phyloP scores from a whole-genome alignment of 345 rosid genomes.

The Populus nigra region DNA sequence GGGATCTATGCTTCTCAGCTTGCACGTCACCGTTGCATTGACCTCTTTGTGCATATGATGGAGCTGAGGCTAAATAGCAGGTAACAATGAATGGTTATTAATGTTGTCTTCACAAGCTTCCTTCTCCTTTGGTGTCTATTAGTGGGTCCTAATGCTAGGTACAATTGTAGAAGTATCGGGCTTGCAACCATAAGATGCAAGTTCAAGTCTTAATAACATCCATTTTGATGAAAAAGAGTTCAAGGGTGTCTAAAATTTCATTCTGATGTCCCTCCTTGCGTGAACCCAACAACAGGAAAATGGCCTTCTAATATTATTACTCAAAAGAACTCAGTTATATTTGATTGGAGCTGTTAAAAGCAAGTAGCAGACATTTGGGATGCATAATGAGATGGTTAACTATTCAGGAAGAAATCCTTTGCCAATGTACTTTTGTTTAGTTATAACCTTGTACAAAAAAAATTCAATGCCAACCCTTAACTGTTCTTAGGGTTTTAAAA shows the following conservation, averaged over 20 bases:
- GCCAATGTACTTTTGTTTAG: neutral
- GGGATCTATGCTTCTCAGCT: constrained; percentile 98
- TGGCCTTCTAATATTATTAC: no score
- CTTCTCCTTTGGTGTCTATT: neutral
- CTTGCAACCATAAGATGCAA: no score
- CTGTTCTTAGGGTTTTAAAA: neutral
- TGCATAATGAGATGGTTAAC: neutral
- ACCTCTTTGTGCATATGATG: constrained; percentile 99
- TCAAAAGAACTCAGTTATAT: no score
- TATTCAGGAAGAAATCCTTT: neutral
- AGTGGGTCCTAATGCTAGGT: no score
- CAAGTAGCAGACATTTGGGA: neutral
- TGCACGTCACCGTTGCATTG: constrained; percentile 84
- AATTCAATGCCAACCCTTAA: neutral
- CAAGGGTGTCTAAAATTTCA: no score
- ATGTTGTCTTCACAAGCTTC: neutral
- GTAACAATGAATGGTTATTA: constrained; percentile 31
- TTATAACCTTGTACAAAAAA: neutral
- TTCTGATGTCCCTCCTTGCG: no score
- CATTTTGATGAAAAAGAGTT: no score
- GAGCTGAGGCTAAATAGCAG: constrained; percentile 87
- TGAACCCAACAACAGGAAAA: no score
- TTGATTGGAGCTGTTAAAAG: neutral
- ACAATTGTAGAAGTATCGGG: no score
- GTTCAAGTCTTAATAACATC: no score